These are phyloP conservation scores for Spinellus fusiger DNA, from an alignment of 192 early-diverging fungal genomes.

Conservation along the genomic window DNA sequence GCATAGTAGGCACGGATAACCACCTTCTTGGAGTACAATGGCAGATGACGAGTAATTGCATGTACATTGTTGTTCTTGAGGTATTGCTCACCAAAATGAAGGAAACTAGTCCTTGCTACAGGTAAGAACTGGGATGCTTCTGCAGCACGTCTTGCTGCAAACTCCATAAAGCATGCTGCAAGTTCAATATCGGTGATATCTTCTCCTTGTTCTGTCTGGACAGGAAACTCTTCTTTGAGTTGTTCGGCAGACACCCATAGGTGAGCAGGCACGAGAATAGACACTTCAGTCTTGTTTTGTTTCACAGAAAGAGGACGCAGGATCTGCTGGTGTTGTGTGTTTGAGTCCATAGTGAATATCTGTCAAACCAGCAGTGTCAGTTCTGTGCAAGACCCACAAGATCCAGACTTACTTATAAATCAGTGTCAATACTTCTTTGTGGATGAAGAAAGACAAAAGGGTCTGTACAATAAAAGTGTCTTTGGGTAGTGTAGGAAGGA, in stretches of 20 bases:
- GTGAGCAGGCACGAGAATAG: slow-evolving; percentile 75
- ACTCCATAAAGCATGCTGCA: slow-evolving; percentile 65
- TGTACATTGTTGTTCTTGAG: slow-evolving; percentile 83
- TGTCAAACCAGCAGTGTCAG: too few species aligned
- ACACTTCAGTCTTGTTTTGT: slow-evolving; percentile 72
- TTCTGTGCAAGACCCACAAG: too few species aligned
- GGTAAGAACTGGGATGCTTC: slow-evolving; percentile 59
- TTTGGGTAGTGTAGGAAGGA: too few species aligned
- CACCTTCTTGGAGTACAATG: slow-evolving; percentile 47
- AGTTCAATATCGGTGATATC: slow-evolving; percentile 66
- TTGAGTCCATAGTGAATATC: slow-evolving; percentile 16
- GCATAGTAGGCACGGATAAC: slow-evolving; percentile 76
- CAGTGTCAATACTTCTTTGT: too few species aligned
- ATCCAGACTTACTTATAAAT: too few species aligned
- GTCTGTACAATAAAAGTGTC: too few species aligned
- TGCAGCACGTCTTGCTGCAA: slow-evolving; percentile 37
- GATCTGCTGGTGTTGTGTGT: slow-evolving; percentile 34
- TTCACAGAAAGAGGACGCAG: slow-evolving; percentile 74
- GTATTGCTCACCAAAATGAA: slow-evolving; percentile 67
- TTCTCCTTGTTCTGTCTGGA: slow-evolving; percentile 41
- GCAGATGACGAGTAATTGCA: slow-evolving; percentile 52
- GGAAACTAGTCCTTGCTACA: slow-evolving; percentile 64
- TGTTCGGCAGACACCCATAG: slow-evolving; percentile 88
- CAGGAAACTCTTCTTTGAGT: slow-evolving; percentile 68
- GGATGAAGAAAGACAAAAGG: too few species aligned